Base-by-base conservation (phyloP, 352 stramenopile species). In the Globisporangium cystogenes region DNA sequence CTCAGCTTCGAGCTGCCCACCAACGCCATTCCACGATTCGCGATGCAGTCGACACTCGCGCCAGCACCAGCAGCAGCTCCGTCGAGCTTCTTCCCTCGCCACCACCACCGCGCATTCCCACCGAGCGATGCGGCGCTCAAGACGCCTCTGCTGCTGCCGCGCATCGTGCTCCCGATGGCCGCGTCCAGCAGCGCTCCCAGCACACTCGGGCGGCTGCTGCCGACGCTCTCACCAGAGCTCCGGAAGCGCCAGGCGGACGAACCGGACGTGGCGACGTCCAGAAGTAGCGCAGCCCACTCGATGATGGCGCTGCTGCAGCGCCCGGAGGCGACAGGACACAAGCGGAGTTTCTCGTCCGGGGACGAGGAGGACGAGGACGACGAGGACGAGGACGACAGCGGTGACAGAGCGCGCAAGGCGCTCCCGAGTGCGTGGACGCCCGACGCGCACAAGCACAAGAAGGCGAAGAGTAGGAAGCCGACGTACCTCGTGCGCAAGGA, bases 401-500 rank as follows among this genome's bases (percentile, higher is more conserved):
- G 16, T 6, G 48, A 59, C 7, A 31, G 33, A 14, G 46, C 45
- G 11, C n/a, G 20, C 33, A 51, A 15, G 24, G 3, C 27, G 6
- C 6, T 20, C 8, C 42, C n/a, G 16, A 10, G 16, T 12, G 18
- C 20, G 27, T 60, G 27, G 59, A 31, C 12, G 33, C 29, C 12
- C 36, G 50, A 36, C 5, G 11, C 63, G 48, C 12, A 55, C 51
- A 5, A 53, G 42, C 51, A 47, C 26, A 78, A 74, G 47, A 65
- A 65, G 33, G 31, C 53, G 39, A 71, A 62, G 23, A 49, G 55
- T 29, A 68, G 70, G 16, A 80, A 80, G 26, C 70, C 70, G 8
- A 80, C 70, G 43, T 80, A 80, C 39, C 59, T 80, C 33, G 62
- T 76, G 16, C 62, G 70, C 21, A 80, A 80, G 56, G 70, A 76